Evolutionary conservation across 2,329 filamentous ascomycete genomes (phyloP).

Genomic region (Cladophialophora carrionii): DNA sequence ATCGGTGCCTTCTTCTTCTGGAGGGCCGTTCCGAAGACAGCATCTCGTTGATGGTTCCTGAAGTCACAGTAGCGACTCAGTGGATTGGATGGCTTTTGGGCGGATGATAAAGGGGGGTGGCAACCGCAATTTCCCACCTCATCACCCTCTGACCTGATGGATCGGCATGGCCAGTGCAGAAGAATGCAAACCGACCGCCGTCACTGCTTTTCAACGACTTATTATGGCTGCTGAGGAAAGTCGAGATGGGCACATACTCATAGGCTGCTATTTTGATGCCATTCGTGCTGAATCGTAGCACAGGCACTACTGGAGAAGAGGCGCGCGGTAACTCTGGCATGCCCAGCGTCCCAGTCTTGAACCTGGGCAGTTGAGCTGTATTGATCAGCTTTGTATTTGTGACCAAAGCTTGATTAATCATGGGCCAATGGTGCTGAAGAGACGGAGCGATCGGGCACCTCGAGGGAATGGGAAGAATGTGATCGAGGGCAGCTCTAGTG

Average conservation of each 20-base stretch:
- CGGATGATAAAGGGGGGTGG: no score
- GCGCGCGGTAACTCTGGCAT: neutral
- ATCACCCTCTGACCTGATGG: neutral
- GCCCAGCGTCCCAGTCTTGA: neutral
- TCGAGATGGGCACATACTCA: neutral
- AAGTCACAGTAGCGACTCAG: neutral
- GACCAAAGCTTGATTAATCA: neutral
- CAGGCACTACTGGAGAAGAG: neutral
- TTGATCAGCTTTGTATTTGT: neutral
- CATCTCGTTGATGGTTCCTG: neutral
- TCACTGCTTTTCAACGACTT: neutral
- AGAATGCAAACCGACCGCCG: neutral
- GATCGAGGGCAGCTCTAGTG: neutral
- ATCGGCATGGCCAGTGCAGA: neutral
- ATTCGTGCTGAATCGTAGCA: neutral
- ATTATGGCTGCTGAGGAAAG: neutral
- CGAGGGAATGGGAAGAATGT: neutral
- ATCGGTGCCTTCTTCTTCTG: constrained; percentile 64
- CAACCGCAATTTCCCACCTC: neutral
- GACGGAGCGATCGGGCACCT: neutral
- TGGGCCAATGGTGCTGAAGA: neutral
- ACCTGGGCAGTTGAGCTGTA: neutral
- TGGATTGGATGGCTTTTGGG: neutral
- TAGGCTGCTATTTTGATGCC: neutral
- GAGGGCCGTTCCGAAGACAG: constrained; percentile 50